Evolutionary conservation across 192 early-diverging fungal species (phyloP).

Genomic region (Backusella tuberculispora): DNA sequence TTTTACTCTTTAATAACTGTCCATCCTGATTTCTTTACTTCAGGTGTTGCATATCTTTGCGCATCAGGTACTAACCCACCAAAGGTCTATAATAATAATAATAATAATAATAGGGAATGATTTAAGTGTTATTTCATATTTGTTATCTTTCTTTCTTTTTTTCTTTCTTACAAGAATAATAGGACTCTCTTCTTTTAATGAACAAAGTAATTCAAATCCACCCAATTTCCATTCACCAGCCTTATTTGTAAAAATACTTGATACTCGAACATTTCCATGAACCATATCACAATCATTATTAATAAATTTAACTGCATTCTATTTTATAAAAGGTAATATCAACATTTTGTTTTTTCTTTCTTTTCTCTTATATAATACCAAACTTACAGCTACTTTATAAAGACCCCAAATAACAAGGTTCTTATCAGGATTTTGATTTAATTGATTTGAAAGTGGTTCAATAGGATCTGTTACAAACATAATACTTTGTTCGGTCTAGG

Average conservation of each 20-base stretch:
- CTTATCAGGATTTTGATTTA: slow-evolving; percentile 52
- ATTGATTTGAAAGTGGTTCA: slow-evolving; percentile 64
- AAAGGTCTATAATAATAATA: slow-evolving; percentile 54
- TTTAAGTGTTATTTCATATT: background rate
- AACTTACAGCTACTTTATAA: slow-evolving; percentile 82
- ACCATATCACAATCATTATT: slow-evolving; percentile 85
- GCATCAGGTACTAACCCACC: slow-evolving; percentile 67
- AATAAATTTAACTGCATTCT: slow-evolving; percentile 87
- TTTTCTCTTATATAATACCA: background rate
- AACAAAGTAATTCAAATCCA: slow-evolving; percentile 82
- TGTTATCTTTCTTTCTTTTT: background rate
- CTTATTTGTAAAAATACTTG: slow-evolving; percentile 84
- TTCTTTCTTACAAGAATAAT: slow-evolving; percentile 53
- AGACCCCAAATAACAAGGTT: slow-evolving; percentile 84
- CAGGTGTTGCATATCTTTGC: slow-evolving; percentile 73
- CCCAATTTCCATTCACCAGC: slow-evolving; percentile 96
- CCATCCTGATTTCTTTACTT: slow-evolving; percentile 68
- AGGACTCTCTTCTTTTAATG: slow-evolving; percentile 70
- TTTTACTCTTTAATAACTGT: slow-evolving; percentile 61
- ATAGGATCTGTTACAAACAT: slow-evolving; percentile 91
- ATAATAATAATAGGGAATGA: background rate
- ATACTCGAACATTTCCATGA: slow-evolving; percentile 83
- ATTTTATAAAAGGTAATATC: too few relatives aligned
- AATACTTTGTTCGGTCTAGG: slow-evolving; percentile 60
- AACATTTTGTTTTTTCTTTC: background rate